Conservation (phyloP, 176 grass and related monocot species). For the Puya raimondii region DNA sequence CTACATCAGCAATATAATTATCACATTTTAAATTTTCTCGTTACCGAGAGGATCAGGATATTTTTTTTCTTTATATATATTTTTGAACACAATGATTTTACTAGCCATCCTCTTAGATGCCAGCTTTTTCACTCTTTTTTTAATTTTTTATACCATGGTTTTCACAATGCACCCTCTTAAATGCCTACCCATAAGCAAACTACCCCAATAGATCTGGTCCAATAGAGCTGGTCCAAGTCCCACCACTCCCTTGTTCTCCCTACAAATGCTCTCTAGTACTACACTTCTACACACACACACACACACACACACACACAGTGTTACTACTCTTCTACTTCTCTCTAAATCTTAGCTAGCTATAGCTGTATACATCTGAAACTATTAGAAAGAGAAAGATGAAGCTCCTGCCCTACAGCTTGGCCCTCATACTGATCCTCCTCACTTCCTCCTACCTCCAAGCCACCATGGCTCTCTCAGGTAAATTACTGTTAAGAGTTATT, state of each 20-base stretch:
- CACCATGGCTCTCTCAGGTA: slow-evolving; percentile 29
- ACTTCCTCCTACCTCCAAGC: slow-evolving; percentile 27
- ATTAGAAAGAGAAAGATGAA: slow-evolving; percentile 21
- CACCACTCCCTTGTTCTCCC: neutral
- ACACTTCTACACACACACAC: neutral
- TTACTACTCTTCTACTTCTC: neutral
- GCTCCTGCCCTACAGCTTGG: slow-evolving; percentile 10
- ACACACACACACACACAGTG: neutral
- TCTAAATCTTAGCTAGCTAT: neutral
- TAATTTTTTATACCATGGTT: neutral
- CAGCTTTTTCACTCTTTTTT: neutral
- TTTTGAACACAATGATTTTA: neutral
- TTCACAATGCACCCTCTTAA: neutral
- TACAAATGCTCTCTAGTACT: neutral
- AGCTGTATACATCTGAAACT: too few species aligned
- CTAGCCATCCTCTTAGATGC: neutral
- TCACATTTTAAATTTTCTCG: too few species aligned
- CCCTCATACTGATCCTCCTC: slow-evolving; percentile 24
- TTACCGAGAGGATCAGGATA: too few species aligned
- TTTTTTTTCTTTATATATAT: too few species aligned
- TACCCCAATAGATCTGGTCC: neutral
- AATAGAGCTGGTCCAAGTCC: neutral
- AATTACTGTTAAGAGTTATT: neutral
- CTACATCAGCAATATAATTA: too few species aligned
- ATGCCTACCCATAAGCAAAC: neutral